Evolutionary conservation across 208 protist genomes (phyloP).

Genomic region (Leishmania mexicana): DNA sequence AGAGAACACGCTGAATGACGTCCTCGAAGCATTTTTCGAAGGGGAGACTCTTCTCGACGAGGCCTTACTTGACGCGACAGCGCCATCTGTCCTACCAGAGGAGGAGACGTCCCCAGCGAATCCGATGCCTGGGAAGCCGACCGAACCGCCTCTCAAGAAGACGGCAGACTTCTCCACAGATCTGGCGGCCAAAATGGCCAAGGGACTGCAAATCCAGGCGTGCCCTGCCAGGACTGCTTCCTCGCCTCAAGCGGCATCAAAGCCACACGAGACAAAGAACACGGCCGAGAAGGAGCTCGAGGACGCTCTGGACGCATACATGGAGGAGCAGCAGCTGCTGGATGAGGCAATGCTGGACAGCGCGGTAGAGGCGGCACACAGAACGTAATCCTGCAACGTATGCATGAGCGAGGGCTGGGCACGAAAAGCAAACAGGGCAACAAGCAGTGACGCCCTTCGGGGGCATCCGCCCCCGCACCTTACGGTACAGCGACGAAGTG

Average conservation of each 20-base stretch:
- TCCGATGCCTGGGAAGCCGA: background rate
- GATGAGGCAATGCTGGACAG: conserved; percentile 46
- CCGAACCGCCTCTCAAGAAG: background rate
- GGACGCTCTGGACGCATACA: conserved; percentile 35
- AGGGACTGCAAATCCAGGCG: conserved; percentile 7
- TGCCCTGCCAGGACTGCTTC: background rate
- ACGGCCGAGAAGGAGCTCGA: conserved; percentile 21
- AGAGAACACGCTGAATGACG: conserved; percentile 25
- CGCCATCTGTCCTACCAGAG: background rate
- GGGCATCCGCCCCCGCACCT: too few relatives aligned
- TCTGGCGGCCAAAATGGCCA: conserved; percentile 22
- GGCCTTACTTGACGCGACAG: conserved; percentile 33
- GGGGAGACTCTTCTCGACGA: conserved; percentile 37
- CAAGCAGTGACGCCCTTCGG: background rate
- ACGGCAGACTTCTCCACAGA: conserved; percentile 17
- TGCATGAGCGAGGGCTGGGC: background rate
- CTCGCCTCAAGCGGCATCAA: background rate
- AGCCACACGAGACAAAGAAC: background rate
- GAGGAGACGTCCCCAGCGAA: background rate
- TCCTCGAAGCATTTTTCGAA: conserved; percentile 49
- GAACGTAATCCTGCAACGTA: too few relatives aligned
- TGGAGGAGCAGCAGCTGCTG: conserved; percentile 37
- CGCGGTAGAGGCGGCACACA: conserved; percentile 19
- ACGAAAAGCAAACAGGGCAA: background rate
- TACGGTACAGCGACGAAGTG: background rate